These are phyloP conservation scores for Quercus lobata DNA, from an alignment of 331 rosid species.

Conservation along the genomic window DNA sequence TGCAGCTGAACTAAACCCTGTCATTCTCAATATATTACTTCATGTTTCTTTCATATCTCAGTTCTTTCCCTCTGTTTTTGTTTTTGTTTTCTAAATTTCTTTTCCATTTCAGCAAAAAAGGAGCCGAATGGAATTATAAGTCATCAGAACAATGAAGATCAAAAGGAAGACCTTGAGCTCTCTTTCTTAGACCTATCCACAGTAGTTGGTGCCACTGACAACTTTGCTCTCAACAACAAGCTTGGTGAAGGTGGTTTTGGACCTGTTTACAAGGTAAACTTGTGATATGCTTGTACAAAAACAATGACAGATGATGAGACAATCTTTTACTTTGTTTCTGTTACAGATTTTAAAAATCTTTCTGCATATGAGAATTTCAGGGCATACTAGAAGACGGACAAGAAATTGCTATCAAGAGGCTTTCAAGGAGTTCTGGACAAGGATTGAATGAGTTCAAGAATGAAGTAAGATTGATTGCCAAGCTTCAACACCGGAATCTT, in stretches of 20 bases:
- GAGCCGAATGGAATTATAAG: neutral
- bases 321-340: neutral
- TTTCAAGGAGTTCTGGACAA: conserved; percentile 34
- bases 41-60: no score
- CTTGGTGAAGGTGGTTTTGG: conserved; percentile 55
- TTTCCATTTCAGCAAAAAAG: neutral
- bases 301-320: neutral
- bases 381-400: conserved; percentile 23
- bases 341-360: neutral
- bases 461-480: conserved; percentile 33
- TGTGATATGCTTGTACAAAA: neutral
- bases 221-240: conserved; percentile 29
- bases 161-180: conserved; percentile 30
- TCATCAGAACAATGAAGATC: conserved; percentile 1
- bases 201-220: conserved; percentile 28
- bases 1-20: no score
- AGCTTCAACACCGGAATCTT: conserved; percentile 52
- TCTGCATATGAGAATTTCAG: conserved; percentile 4
- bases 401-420: conserved; percentile 51
- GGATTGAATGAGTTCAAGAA: conserved; percentile 37
- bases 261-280: conserved; percentile 36
- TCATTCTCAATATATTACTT: no score
- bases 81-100: neutral
- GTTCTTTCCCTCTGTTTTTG: neutral
- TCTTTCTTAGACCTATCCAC: conserved; percentile 20